A percentile compares a stretch with the other conserved stretches of the same genome.
Conservation (phyloP, 2,329 filamentous ascomycete genomes). For the Alternaria longipes region DNA sequence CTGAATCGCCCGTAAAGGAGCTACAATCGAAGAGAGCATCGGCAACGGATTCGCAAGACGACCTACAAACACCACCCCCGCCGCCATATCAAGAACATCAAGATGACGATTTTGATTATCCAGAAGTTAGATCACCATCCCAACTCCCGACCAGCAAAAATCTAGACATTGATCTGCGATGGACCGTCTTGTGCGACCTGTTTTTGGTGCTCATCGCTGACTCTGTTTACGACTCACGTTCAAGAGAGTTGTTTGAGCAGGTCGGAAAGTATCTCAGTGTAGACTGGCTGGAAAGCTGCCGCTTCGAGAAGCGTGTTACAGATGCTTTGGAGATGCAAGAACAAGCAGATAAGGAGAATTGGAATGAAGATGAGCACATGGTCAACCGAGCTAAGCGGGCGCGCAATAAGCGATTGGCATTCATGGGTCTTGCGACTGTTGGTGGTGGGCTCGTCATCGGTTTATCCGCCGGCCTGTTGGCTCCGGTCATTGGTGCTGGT, state of each 20-base stretch:
- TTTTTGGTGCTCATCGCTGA: conserved; percentile 98
- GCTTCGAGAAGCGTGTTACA: conserved; percentile 96
- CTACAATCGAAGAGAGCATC: conserved; percentile 44
- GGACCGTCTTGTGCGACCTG: conserved; percentile 95
- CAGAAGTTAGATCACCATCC: conserved; percentile 81
- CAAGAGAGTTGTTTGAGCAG: conserved; percentile 81
- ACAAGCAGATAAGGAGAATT: conserved; percentile 91
- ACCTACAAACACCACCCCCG: conserved; percentile 59
- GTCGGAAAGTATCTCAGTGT: conserved; percentile 84
- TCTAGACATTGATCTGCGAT: conserved; percentile 94
- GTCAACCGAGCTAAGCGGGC: conserved; percentile 83
- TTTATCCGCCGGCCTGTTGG: conserved; percentile 87
- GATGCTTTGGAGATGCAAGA: conserved; percentile 99
- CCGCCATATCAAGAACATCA: conserved; percentile 69
- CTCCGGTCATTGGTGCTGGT: conserved; percentile 92
- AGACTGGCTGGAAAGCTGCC: conserved; percentile 90
- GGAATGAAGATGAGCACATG: conserved; percentile 97
- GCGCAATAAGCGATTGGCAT: conserved; percentile 83
- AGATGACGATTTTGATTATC: conserved; percentile 76
- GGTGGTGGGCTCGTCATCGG: conserved; percentile 95
- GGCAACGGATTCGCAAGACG: conserved; percentile 41
- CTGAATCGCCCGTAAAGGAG: conserved; percentile 31
- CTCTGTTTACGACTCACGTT: conserved; percentile 89
- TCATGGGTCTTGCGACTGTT: conserved; percentile 97
- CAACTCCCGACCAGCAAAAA: conserved; percentile 82